These are phyloP conservation scores for Scutellaria baicalensis DNA, from an alignment of 257 asterid genomes.

Conservation along the genomic window DNA sequence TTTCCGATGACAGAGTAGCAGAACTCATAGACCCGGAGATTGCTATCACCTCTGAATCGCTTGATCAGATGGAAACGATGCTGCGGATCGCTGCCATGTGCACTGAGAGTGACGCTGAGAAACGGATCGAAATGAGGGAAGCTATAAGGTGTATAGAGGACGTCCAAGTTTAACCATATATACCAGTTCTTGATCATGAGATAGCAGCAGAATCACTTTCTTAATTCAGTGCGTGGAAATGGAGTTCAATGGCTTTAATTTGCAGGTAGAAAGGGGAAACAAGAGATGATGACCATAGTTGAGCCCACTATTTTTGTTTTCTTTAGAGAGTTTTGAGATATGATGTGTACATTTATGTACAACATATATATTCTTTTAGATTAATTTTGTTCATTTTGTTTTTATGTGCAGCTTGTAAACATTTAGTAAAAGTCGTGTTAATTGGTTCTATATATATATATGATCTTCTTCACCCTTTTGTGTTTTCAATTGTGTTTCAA, in stretches of 20 bases:
- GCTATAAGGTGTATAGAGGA: constrained; percentile 66
- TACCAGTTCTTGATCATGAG: no score
- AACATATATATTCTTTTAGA: not conserved
- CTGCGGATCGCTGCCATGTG: constrained; percentile 54
- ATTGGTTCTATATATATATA: not conserved
- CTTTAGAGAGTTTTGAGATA: no score
- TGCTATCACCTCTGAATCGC: constrained; percentile 10
- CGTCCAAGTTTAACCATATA: constrained; percentile 27
- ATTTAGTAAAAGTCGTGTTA: not conserved
- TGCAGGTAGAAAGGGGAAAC: constrained; percentile 6
- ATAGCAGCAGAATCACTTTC: no score
- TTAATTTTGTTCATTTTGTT: not conserved
- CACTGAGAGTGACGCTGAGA: constrained; percentile 40
- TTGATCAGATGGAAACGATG: constrained; percentile 52
- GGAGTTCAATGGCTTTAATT: not conserved
- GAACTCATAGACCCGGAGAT: constrained; percentile 82
- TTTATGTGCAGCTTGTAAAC: not conserved
- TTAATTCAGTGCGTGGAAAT: not conserved
- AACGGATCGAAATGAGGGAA: constrained; percentile 58
- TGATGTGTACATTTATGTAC: not conserved
- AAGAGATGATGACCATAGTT: not conserved
- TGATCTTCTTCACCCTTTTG: not conserved
- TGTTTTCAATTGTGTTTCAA: not conserved
- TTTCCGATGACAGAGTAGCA: constrained; percentile 29
- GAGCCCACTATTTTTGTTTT: not conserved